A percentile compares a stretch with the other conserved stretches of the same genome.
phyloP scores from a whole-genome alignment of 2,329 filamentous ascomycete species.

The Plectosphaerella cucumerina region DNA sequence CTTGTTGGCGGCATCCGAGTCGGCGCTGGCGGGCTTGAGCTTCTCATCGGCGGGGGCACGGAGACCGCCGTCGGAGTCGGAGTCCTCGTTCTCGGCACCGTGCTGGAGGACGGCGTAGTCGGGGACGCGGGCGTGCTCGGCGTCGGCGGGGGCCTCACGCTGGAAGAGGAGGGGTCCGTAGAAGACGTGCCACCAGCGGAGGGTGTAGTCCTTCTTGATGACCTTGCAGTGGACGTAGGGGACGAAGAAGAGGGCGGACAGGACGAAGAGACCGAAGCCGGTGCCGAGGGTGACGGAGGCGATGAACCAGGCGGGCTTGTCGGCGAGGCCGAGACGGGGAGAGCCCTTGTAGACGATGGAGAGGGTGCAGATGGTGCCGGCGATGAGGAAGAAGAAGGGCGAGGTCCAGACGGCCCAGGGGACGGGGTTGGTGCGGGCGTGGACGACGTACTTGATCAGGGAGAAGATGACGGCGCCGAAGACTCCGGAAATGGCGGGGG shows the following conservation, averaged over 20 bases:
- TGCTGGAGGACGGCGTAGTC: slow-evolving; percentile 75
- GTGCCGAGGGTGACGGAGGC: slow-evolving; percentile 60
- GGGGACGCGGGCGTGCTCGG: slow-evolving; percentile 55
- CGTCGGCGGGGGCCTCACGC: slow-evolving; percentile 49
- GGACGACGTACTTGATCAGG: slow-evolving; percentile 68
- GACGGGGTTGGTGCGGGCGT: slow-evolving; percentile 65
- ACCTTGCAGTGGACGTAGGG: slow-evolving; percentile 63
- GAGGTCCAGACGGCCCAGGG: slow-evolving; percentile 69
- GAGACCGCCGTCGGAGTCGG: slow-evolving; percentile 14
- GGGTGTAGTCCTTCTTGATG: slow-evolving; percentile 60
- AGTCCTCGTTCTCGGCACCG: slow-evolving; percentile 45
- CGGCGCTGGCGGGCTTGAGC: slow-evolving; percentile 15
- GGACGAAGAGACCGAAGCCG: slow-evolving; percentile 52
- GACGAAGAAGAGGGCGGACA: slow-evolving; percentile 67
- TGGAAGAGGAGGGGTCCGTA: slow-evolving; percentile 59
- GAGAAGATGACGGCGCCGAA: slow-evolving; percentile 66
- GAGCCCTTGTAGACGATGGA: slow-evolving; percentile 80
- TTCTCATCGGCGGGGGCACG: background rate
- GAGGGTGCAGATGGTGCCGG: slow-evolving; percentile 67
- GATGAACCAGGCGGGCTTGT: slow-evolving; percentile 64
- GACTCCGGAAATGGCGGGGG: slow-evolving; percentile 59
- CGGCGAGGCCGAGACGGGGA: slow-evolving; percentile 58
- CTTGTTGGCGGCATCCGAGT: slow-evolving; percentile 21
- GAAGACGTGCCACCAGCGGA: slow-evolving; percentile 60
- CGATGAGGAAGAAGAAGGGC: slow-evolving; percentile 73